Conservation (phyloP, 2,329 filamentous ascomycete genomes). For the Pseudogymnoascus sp. region DNA sequence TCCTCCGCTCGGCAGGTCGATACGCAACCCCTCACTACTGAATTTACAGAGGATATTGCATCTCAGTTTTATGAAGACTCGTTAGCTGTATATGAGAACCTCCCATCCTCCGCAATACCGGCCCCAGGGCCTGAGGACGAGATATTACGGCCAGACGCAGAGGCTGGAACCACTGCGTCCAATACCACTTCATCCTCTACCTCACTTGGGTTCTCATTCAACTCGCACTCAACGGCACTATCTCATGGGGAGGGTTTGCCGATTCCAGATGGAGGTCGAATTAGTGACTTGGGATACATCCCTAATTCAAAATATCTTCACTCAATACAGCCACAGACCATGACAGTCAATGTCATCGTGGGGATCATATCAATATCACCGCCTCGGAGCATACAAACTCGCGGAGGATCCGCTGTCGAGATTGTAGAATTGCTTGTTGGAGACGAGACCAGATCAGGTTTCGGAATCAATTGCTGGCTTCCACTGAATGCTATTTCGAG, state of each 20-base stretch:
- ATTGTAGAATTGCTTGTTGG: slow-evolving; percentile 74
- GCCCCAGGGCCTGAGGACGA: not conserved
- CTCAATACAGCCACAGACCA: slow-evolving; percentile 67
- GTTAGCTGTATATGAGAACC: slow-evolving; percentile 59
- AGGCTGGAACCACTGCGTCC: slow-evolving; percentile 29
- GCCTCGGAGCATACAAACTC: slow-evolving; percentile 60
- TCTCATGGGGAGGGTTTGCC: slow-evolving; percentile 3
- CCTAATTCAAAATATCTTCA: slow-evolving; percentile 59
- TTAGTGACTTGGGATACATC: slow-evolving; percentile 62
- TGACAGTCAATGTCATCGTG: slow-evolving; percentile 75
- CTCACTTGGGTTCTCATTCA: slow-evolving; percentile 12
- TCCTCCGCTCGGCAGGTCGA: slow-evolving; percentile 19
- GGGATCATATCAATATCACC: slow-evolving; percentile 67
- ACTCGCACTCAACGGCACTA: slow-evolving; percentile 25
- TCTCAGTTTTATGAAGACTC: slow-evolving; percentile 74
- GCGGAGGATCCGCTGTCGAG: slow-evolving; percentile 53
- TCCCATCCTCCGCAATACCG: slow-evolving; percentile 53
- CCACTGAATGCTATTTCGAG: slow-evolving; percentile 48
- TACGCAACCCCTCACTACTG: slow-evolving; percentile 11
- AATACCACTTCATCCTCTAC: slow-evolving; percentile 30
- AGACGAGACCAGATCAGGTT: slow-evolving; percentile 76
- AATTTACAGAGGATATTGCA: slow-evolving; percentile 32
- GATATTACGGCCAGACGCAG: slow-evolving; percentile 10
- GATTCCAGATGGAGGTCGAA: slow-evolving; percentile 27
- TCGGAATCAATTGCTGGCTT: slow-evolving; percentile 81